Evolutionary conservation across 257 asterid genomes (phyloP).

Genomic region (Galeopsis tetrahit): DNA sequence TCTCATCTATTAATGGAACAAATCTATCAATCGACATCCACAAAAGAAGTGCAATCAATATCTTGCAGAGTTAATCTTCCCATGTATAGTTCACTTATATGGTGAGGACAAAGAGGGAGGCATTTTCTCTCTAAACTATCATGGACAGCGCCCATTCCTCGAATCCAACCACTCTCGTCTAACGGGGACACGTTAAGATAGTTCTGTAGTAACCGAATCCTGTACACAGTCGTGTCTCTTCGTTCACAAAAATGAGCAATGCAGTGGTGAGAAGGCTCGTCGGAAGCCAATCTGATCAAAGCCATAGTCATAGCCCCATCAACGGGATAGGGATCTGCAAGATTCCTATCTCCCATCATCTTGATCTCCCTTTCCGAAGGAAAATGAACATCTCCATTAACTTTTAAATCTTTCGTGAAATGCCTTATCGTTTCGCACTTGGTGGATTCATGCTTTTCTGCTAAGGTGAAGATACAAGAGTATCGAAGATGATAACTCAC

Average conservation of each 20-base stretch:
- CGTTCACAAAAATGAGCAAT: slow-evolving; percentile 72
- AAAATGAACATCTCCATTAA: slow-evolving; percentile 49
- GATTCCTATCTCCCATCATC: slow-evolving; percentile 76
- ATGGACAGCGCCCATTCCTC: slow-evolving; percentile 61
- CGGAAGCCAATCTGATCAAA: slow-evolving; percentile 67
- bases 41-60: slow-evolving; percentile 62
- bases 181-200: slow-evolving; percentile 39
- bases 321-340: slow-evolving; percentile 73
- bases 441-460: slow-evolving; percentile 90
- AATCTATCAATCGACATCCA: slow-evolving; percentile 46
- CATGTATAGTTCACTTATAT: slow-evolving; percentile 72
- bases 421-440: slow-evolving; percentile 74
- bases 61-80: slow-evolving; percentile 80
- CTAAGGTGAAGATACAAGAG: slow-evolving; percentile 83
- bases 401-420: slow-evolving; percentile 80
- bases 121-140: slow-evolving; percentile 70
- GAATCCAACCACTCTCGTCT: slow-evolving; percentile 44
- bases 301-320: slow-evolving; percentile 70
- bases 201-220: slow-evolving; percentile 61
- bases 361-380: slow-evolving; percentile 86
- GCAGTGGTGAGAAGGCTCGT: slow-evolving; percentile 66
- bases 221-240: slow-evolving; percentile 56
- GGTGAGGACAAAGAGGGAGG: slow-evolving; percentile 65
- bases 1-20: not conserved
- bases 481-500: slow-evolving; percentile 82